phyloP scores from a whole-genome alignment of 108 stramenopile species.

The Licmophora abbreviata region DNA sequence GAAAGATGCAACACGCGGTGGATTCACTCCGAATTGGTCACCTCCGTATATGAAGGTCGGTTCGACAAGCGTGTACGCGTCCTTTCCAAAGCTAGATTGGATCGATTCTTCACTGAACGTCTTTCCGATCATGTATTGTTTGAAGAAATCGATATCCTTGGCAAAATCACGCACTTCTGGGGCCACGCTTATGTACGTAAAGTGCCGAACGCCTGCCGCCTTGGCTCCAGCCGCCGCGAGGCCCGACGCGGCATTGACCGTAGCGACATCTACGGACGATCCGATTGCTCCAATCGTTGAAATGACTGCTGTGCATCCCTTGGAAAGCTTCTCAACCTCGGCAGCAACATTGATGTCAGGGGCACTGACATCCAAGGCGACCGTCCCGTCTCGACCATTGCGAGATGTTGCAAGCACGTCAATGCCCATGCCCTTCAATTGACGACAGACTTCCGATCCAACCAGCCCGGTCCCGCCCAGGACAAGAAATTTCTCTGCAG shows the following conservation, averaged over 20 bases:
- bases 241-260: conserved; percentile 35
- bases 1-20: conserved; percentile 59
- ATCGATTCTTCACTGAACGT: conserved; percentile 32
- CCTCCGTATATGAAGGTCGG: conserved; percentile 77
- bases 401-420: conserved; percentile 28
- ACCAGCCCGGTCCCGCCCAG: conserved; percentile 65
- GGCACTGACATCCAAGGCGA: conserved; percentile 18
- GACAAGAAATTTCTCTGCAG: conserved; percentile 14
- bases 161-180: conserved; percentile 55
- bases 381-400: conserved; percentile 28
- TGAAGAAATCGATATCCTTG: conserved; percentile 43
- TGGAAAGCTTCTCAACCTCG: conserved; percentile 15
- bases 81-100: conserved; percentile 14
- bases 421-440: conserved; percentile 30
- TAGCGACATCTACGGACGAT: conserved; percentile 11
- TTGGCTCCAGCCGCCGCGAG: conserved; percentile 43
- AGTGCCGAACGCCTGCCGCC: conserved; percentile 25
- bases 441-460: conserved; percentile 47
- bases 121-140: conserved; percentile 60
- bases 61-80: conserved; percentile 26
- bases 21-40: conserved; percentile 46
- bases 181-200: conserved; percentile 51
- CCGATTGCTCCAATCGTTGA: conserved; percentile 58
- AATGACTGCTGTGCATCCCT: conserved; percentile 31
- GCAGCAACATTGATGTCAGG: conserved; percentile 21